phyloP scores from a whole-genome alignment of 2,329 filamentous ascomycete genomes.

The Calonectria pseudoturangicola region DNA sequence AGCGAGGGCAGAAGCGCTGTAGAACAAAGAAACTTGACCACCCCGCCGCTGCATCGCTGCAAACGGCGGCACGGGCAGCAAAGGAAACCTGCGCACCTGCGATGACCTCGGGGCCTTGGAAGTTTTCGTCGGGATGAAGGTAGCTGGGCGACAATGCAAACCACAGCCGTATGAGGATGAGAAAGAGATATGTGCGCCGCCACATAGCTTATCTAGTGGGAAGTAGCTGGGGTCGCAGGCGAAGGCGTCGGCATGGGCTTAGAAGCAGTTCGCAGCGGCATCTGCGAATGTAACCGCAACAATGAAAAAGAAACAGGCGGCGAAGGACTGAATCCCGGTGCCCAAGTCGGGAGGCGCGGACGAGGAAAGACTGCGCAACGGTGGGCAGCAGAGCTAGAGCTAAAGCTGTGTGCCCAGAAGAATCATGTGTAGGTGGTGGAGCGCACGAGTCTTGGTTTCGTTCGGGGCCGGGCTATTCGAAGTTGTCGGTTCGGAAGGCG shows the following conservation, averaged over 20 bases:
- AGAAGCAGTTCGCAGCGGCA: conserved; percentile 45
- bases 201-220: conserved; percentile 78
- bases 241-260: conserved; percentile 47
- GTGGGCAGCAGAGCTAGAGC: conserved; percentile 22
- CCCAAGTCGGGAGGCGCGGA: conserved; percentile 17
- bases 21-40: background rate
- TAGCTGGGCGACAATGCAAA: conserved; percentile 97
- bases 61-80: conserved; percentile 17
- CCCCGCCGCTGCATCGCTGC: conserved; percentile 9
- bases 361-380: conserved; percentile 10
- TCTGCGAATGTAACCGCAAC: conserved; percentile 42
- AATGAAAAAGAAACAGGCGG: background rate
- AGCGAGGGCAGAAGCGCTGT: background rate
- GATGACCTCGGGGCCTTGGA: conserved; percentile 97
- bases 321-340: conserved; percentile 28
- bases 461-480: background rate
- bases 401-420: conserved; percentile 3
- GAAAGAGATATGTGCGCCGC: conserved; percentile 89
- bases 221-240: conserved; percentile 51
- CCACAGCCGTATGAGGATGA: conserved; percentile 92
- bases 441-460: conserved; percentile 21
- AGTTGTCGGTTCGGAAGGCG: background rate
- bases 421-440: conserved; percentile 29
- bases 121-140: conserved; percentile 98
- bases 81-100: conserved; percentile 79